phyloP scores from a whole-genome alignment of 305 asterid genomes.

The Stenogyne calaminthoides region DNA sequence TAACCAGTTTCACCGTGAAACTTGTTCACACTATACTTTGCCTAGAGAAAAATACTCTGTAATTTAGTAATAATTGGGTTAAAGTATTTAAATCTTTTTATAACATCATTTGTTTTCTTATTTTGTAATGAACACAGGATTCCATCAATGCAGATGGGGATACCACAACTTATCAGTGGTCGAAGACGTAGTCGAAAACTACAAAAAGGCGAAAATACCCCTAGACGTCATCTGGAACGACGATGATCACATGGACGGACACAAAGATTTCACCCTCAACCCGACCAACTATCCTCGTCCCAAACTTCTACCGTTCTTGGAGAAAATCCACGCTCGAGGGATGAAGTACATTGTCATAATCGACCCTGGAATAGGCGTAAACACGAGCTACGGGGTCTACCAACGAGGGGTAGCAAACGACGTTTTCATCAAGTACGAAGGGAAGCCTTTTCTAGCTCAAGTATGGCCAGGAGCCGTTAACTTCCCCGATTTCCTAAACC shows the following conservation, averaged over 20 bases:
- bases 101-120: background rate
- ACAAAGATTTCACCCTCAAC: conserved; percentile 89
- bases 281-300: conserved; percentile 75
- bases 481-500: conserved; percentile 92
- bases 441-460: conserved; percentile 83
- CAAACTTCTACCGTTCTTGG: conserved; percentile 62
- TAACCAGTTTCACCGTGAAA: too few species aligned
- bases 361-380: conserved; percentile 93
- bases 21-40: too few species aligned
- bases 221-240: conserved; percentile 97
- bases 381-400: conserved; percentile 68
- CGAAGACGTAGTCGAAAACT: conserved; percentile 83
- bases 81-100: background rate
- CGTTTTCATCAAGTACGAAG: conserved; percentile 85
- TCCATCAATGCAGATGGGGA: conserved; percentile 98
- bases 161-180: conserved; percentile 86
- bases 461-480: conserved; percentile 98
- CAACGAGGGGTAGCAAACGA: conserved; percentile 69
- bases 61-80: background rate
- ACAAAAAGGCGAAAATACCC: conserved; percentile 76
- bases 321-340: conserved; percentile 75
- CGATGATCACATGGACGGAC: conserved; percentile 94
- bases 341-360: conserved; percentile 88
- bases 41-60: background rate
- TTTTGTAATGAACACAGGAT: conserved; percentile 48